A percentile compares a stretch with the other conserved stretches of the same genome.
phyloP scores from a whole-genome alignment of 805 yeast genomes.

The Candida andamanensis region DNA sequence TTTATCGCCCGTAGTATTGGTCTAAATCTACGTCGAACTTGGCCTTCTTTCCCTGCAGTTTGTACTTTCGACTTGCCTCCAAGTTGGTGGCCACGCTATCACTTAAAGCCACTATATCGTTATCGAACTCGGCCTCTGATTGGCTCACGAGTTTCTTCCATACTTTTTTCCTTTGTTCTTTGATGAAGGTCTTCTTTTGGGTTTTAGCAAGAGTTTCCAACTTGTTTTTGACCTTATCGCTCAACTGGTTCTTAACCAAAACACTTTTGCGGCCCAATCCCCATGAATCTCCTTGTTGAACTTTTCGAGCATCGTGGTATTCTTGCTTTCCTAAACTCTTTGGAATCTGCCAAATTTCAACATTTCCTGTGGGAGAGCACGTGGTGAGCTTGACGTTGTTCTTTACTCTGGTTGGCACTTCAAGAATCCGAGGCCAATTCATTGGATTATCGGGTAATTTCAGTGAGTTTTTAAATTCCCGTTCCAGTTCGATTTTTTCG shows the following conservation, averaged over 20 bases:
- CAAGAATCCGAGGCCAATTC: constrained; percentile 70
- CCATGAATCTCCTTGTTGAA: constrained; percentile 85
- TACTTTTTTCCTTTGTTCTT: constrained; percentile 29
- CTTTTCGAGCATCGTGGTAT: constrained; percentile 89
- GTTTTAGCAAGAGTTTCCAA: constrained; percentile 32
- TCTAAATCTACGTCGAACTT: constrained; percentile 15
- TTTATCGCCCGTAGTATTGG: constrained; percentile 13
- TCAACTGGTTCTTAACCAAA: constrained; percentile 24
- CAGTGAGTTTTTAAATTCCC: constrained; percentile 22
- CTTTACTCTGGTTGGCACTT: constrained; percentile 69
- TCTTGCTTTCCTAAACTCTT: constrained; percentile 66
- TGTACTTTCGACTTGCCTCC: constrained; percentile 30
- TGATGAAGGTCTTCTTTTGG: constrained; percentile 33
- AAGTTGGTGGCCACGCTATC: constrained; percentile 26
- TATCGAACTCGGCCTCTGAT: constrained; percentile 20
- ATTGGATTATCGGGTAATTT: constrained; percentile 16
- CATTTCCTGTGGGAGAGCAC: constrained; percentile 71
- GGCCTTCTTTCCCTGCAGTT: constrained; percentile 24
- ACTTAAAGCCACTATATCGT: constrained; percentile 20
- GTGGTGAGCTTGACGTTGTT: constrained; percentile 78
- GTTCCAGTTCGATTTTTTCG: constrained; percentile 33
- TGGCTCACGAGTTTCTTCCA: constrained; percentile 28
- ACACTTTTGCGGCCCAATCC: constrained; percentile 40
- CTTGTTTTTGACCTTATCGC: constrained; percentile 27
- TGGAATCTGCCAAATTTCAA: constrained; percentile 87